Evolutionary conservation across 2,329 filamentous ascomycete genomes (phyloP), one percentile per base, ranked within the genome.

Genomic region (Venturia aucupariae): DNA sequence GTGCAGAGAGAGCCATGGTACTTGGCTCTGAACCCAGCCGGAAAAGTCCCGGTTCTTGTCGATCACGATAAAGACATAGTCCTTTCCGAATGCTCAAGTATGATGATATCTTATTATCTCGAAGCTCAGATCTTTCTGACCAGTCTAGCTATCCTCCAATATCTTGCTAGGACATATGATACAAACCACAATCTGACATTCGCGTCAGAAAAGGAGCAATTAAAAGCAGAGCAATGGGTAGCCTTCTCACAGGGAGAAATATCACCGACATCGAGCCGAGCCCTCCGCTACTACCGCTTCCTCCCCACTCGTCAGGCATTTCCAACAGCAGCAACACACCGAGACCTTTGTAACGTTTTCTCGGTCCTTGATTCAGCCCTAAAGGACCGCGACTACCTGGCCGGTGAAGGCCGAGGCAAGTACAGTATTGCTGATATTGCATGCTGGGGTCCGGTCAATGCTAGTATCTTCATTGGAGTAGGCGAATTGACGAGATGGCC

Each of bases 1-100:
- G 80, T 85, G 32, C 86, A 89, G 69, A 88, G 88, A 73, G 80
- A 88, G 77, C 78, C 81, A 1, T 88, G 86, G 86, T 89, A 83
- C 76, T 84, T 80, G 0, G 81, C 81, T 41, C 71, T 85, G 38
- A 82, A 81, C 65, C 85, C 86, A 42, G 89, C 88, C 72, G 86
- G 86, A 4, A 80, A 84, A 17, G 87, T 88, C 68, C 85, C 86
- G 1, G 84, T 82, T 59, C 81, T 89, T 61, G 80, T 88, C 38
- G 86, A 89, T 74, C 86, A 89, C 68, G 84, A 88, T 73, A 57
- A 15, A 57, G 51, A 57, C 8, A 35, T 57, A 35, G 30, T 57
- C 80, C 84, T 67, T 76, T 77, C 64, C 81, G 75, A 59, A 83
- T 88, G 62, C 75, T 81, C 54, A 84, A 79, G 59, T 74, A 76